Evolutionary conservation across 305 asterid species (phyloP), one percentile per base, ranked within the genome.

Genomic region (Fraxinus platypoda): DNA sequence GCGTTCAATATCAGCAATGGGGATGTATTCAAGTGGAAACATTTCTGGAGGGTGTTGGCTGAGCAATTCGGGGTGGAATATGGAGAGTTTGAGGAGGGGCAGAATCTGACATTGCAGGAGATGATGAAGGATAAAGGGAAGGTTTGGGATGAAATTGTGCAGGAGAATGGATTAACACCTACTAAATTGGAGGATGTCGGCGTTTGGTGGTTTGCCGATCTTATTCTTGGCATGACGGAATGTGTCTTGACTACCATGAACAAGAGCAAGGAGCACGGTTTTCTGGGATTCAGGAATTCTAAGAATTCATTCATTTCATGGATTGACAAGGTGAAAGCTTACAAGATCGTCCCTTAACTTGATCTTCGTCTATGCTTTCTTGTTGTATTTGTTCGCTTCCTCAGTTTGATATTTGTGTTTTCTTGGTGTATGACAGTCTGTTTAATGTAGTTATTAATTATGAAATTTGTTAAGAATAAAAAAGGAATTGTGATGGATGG

Each of bases 221-320:
- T 77, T 43, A 2, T 57, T 0, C 81, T 91, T 7, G 80, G 81
- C 4, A 0, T 12, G 21, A 0, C 26, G 26, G 78, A 19, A 31
- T 8, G 84, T 43, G 0, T 3, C 0, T 74, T 91, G 90, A 89
- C 85, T 78, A 83, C 86, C 3, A 90, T 90, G 93, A 91, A 91
- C 87, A 91, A 91, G 88, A 90, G 94, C 80, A 91, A 91, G 85
- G 94, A 91, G 83, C 91, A 86, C 28, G 93, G 95, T 8, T 91
- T 91, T 83, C 81, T 90, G 6, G 95, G 95, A 13, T 91, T 91
- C 70, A 87, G 94, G 85, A 91, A 91, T 80, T 88, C 94, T 2
- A 90, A 88, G 86, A 87, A 83, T 13, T 84, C 90, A 0, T 86
- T 91, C 76, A 13, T 90, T 78, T 90, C 88, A 59, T 91, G 94